These are phyloP conservation scores for Talaromyces atroroseus DNA, from an alignment of 2,329 filamentous ascomycete genomes.

Conservation along the genomic window DNA sequence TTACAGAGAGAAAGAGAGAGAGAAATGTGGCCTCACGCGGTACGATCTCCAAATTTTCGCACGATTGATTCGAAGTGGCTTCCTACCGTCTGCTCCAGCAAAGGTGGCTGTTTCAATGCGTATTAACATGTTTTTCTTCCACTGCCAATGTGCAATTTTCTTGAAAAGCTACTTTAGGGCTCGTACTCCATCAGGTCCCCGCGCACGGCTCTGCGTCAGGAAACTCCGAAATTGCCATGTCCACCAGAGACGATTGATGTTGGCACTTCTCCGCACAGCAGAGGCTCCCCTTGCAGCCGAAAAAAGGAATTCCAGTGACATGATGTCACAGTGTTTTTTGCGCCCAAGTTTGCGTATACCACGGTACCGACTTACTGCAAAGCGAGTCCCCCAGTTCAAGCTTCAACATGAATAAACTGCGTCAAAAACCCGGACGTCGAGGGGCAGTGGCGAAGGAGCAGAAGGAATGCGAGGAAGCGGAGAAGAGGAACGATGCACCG, in stretches of 20 bases:
- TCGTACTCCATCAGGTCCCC: conserved; percentile 27
- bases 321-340: background rate
- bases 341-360: background rate
- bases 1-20: background rate
- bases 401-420: background rate
- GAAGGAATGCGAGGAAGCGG: background rate
- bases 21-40: conserved; percentile 43
- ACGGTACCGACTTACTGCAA: too few relatives aligned
- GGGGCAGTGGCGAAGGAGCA: background rate
- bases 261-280: background rate
- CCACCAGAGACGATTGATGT: background rate
- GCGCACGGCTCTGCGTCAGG: conserved; percentile 26
- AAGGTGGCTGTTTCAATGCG: conserved; percentile 32
- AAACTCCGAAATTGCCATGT: conserved; percentile 15
- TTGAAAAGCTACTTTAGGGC: background rate
- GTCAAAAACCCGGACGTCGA: background rate
- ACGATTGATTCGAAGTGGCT: conserved; percentile 44
- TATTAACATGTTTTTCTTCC: background rate
- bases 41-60: conserved; percentile 38
- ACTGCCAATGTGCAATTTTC: background rate
- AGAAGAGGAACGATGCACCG: background rate
- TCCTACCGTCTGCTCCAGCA: conserved; percentile 44
- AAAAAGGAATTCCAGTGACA: background rate
- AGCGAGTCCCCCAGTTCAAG: background rate
- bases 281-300: background rate